A percentile compares a stretch with the other conserved stretches of the same genome.
Evolutionary conservation across 306 rosid genomes (phyloP).

Genomic region (Notholithocarpus densiflorus): DNA sequence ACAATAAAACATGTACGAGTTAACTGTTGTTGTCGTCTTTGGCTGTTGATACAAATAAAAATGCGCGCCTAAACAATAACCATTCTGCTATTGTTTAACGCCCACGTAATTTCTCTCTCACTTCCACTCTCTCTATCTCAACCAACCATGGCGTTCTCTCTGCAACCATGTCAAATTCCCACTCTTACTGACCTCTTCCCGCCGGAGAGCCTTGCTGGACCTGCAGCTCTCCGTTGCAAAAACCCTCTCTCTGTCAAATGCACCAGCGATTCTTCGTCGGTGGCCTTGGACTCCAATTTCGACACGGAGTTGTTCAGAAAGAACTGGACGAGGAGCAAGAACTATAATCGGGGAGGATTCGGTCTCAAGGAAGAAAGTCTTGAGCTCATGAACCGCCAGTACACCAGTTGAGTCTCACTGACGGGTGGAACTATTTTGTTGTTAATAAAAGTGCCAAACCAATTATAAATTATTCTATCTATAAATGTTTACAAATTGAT

Average conservation of each 20-base stretch:
- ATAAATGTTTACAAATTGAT: too few species aligned
- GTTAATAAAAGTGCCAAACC: too few species aligned
- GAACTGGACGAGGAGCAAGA: slow-evolving; percentile 74
- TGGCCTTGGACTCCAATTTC: slow-evolving; percentile 52
- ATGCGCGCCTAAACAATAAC: background rate
- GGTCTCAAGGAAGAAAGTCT: slow-evolving; percentile 84
- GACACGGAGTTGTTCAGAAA: slow-evolving; percentile 78
- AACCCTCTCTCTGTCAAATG: slow-evolving; percentile 53
- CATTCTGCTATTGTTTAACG: background rate
- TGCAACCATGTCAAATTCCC: slow-evolving; percentile 57
- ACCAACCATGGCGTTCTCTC: slow-evolving; percentile 57
- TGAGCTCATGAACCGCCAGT: slow-evolving; percentile 82
- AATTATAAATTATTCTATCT: too few species aligned
- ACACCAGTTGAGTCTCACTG: slow-evolving; percentile 54
- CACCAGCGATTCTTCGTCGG: slow-evolving; percentile 43
- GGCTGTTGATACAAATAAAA: slow-evolving; percentile 4
- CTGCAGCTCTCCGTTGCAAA: slow-evolving; percentile 32
- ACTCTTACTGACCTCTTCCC: slow-evolving; percentile 36
- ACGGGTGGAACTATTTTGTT: too few species aligned
- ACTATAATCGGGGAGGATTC: slow-evolving; percentile 82
- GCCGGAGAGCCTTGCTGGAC: slow-evolving; percentile 34
- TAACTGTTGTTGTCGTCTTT: too few species aligned
- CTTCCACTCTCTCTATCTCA: background rate
- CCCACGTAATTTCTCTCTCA: background rate
- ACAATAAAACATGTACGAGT: too few species aligned